Conservation (phyloP, 129 eudicot genomes). For the Centrapalus pauciflorus region DNA sequence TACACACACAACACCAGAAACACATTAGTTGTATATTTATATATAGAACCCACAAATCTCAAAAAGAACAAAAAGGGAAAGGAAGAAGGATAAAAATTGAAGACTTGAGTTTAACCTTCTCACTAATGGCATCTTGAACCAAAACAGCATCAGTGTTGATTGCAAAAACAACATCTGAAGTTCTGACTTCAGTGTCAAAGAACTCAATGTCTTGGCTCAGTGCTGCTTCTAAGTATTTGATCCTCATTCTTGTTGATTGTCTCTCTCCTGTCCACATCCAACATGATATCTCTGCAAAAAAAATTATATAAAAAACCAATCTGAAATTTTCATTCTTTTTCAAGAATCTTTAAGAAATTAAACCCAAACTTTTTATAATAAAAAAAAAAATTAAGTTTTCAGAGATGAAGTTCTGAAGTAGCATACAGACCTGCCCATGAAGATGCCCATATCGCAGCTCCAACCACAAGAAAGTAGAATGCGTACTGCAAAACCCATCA, state of each 20-base stretch:
- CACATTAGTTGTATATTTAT: no score
- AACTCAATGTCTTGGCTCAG: constrained; percentile 91
- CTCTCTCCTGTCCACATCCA: constrained; percentile 99
- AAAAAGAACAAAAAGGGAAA: constrained; percentile 3
- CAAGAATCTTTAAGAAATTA: constrained; percentile 70
- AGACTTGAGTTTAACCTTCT: constrained; percentile 47
- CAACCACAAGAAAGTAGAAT: constrained; percentile 94
- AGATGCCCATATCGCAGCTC: constrained; percentile 99
- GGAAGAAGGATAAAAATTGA: no score
- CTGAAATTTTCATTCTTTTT: constrained; percentile 15
- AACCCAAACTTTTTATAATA: constrained; percentile 53
- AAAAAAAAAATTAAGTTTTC: constrained; percentile 41
- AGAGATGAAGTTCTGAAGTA: constrained; percentile 41
- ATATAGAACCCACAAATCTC: not conserved
- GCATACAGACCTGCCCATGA: constrained; percentile 99
- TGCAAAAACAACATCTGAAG: constrained; percentile 91
- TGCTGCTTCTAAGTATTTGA: constrained; percentile 88
- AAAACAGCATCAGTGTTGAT: constrained; percentile 95
- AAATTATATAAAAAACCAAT: constrained; percentile 7
- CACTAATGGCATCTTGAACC: constrained; percentile 99
- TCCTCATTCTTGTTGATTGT: constrained; percentile 95
- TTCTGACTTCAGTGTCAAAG: constrained; percentile 90
- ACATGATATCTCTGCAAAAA: constrained; percentile 84
- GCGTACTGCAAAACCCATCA: constrained; percentile 90
- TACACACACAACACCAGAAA: constrained; percentile 24